Evolutionary conservation across 2,329 filamentous ascomycete genomes (phyloP).

Genomic region (Ophiostoma piceae): DNA sequence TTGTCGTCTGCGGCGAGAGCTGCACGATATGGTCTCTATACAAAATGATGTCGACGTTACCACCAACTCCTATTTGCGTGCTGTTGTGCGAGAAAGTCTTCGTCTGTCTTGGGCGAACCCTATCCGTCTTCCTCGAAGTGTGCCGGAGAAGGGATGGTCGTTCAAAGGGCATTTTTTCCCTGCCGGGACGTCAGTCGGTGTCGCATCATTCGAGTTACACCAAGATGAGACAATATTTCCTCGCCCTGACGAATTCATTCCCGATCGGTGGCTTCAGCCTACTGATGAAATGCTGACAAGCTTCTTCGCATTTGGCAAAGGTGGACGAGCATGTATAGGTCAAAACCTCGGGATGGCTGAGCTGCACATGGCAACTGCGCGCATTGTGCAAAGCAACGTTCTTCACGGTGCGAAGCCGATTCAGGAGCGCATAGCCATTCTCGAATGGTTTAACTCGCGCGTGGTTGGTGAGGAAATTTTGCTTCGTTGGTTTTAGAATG

Average conservation of each 20-base stretch:
- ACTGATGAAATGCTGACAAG: conserved; percentile 19
- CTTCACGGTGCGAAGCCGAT: conserved; percentile 3
- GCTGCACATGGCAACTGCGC: conserved; percentile 21
- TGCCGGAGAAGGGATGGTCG: conserved; percentile 19
- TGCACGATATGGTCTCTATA: background rate
- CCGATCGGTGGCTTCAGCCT: conserved; percentile 28
- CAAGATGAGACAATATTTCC: conserved; percentile 28
- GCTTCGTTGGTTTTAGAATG: background rate
- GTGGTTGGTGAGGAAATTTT: conserved; percentile 21
- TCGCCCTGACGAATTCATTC: conserved; percentile 24
- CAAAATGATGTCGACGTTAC: background rate
- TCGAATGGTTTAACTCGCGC: conserved; percentile 25
- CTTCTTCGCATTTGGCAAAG: conserved; percentile 29
- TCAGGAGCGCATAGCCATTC: conserved; percentile 7
- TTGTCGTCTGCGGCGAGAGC: background rate
- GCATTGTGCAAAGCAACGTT: conserved; percentile 11
- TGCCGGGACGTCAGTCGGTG: conserved; percentile 27
- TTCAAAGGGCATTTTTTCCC: conserved; percentile 28
- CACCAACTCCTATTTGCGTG: conserved; percentile 22
- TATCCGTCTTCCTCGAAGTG: conserved; percentile 23
- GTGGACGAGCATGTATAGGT: conserved; percentile 28
- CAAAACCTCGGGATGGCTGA: conserved; percentile 27
- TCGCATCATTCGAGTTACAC: conserved; percentile 27
- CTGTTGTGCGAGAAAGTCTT: conserved; percentile 26
- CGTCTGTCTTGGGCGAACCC: conserved; percentile 26